Evolutionary conservation across 2,329 filamentous ascomycete species (phyloP).

Genomic region (Colletotrichum filicis): DNA sequence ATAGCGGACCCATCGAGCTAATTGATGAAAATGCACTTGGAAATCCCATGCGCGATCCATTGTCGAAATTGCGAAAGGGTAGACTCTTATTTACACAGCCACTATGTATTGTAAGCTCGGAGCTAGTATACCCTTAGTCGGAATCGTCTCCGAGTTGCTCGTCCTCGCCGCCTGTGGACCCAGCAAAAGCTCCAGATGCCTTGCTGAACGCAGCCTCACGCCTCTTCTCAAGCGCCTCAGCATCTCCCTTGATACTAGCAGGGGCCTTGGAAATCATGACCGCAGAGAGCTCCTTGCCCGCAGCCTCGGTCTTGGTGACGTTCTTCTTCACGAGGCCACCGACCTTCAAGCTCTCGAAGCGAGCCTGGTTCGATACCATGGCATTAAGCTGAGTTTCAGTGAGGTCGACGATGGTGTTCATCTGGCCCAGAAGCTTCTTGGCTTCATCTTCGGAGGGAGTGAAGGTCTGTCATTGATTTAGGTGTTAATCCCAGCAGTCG

Average conservation of each 20-base stretch:
- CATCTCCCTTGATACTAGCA: background rate
- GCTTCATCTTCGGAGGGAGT: constrained; percentile 16
- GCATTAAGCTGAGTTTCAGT: constrained; percentile 18
- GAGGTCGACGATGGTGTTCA: constrained; percentile 16
- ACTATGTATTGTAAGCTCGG: background rate
- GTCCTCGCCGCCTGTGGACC: constrained; percentile 17
- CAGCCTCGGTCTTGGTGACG: constrained; percentile 19
- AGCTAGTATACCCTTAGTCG: background rate
- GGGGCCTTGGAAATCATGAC: constrained; percentile 22
- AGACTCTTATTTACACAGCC: background rate
- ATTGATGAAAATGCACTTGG: background rate
- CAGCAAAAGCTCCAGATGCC: constrained; percentile 14
- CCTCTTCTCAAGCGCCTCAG: constrained; percentile 21
- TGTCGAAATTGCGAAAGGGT: background rate
- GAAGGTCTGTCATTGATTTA: background rate
- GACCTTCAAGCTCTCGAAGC: constrained; percentile 23
- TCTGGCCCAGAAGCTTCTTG: constrained; percentile 23
- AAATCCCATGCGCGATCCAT: background rate
- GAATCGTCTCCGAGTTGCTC: constrained; percentile 26
- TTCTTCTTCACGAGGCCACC: constrained; percentile 29
- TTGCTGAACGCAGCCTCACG: constrained; percentile 22
- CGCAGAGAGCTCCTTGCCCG: constrained; percentile 21
- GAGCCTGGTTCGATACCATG: constrained; percentile 20
- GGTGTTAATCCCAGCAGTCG: background rate
- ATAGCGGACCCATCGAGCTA: background rate